Base-by-base conservation (phyloP, 768 basidiomycete genomes). In the Trametes gibbosa region DNA sequence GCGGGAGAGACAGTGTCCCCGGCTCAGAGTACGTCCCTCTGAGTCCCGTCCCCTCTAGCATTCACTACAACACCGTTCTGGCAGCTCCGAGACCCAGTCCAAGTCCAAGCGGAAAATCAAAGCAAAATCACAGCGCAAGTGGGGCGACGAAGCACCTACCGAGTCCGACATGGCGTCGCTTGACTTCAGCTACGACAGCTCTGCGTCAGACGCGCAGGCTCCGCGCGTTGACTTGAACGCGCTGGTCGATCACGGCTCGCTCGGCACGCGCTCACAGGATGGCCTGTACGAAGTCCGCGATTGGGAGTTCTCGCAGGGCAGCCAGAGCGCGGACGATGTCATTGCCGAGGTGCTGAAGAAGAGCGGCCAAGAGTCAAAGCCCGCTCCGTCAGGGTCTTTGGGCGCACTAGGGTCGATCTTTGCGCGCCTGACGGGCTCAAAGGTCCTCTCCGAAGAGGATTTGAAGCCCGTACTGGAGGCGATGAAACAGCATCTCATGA, bases 401-500 rank as follows among this genome's bases (percentile, higher is more conserved):
- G 86, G 90, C 13, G 73, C 85, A 0, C 72, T 94, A n/a, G 83
- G 89, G 12, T 86, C 85, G 45, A 77, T 96, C 50, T 92, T 97
- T 71, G 85, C 92, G 6, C 81, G 92, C 43, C 74, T 97, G 65
- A 95, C 93, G 3, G 92, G 94, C 0, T 85, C 86, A 24, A 95
- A 94, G 73, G 78, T 86, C 2, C 75, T 99, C 55, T 89, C 89
- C 1, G 82, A 91, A 55, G 79, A 84, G 39, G 96, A 98, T 71
- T 73, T 98, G 53, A 83, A 84, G 64, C 96, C 96, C 8, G 90
- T 96, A 0, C 71, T 98, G 45, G 89, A 89, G 50, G 91, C 86
- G 17, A 98, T 98, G 95, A 95, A 96, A 72, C 92, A 95, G 61
- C 96, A 98, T 73, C 79, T 99, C 45, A 98, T 98, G 95, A 86